These are phyloP conservation scores for Heterococcus sp. DNA, from an alignment of 108 stramenopile genomes.

Conservation along the genomic window DNA sequence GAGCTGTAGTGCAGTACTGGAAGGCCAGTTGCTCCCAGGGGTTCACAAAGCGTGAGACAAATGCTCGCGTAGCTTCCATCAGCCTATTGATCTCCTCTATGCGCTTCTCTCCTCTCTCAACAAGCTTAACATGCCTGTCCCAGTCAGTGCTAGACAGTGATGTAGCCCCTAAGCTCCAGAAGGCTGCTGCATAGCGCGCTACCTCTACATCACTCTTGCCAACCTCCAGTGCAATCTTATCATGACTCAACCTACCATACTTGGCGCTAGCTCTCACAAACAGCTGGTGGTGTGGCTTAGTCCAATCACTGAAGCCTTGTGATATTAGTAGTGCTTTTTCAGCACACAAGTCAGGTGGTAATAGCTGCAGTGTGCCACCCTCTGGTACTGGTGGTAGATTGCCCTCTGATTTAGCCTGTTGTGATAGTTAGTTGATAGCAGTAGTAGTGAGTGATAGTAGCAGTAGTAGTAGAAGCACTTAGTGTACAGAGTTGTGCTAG, in stretches of 20 bases:
- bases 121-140: slow-evolving; percentile 46
- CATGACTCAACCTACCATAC: slow-evolving; percentile 55
- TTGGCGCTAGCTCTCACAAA: slow-evolving; percentile 56
- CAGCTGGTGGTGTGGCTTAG: slow-evolving; percentile 47
- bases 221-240: slow-evolving; percentile 47
- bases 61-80: slow-evolving; percentile 48
- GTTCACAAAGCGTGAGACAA: slow-evolving; percentile 45
- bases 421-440: too few relatives aligned
- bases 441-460: too few relatives aligned
- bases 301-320: slow-evolving; percentile 59
- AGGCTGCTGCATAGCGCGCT: slow-evolving; percentile 48
- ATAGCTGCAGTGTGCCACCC: not conserved
- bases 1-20: slow-evolving; percentile 18
- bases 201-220: slow-evolving; percentile 51
- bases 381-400: slow-evolving; percentile 3
- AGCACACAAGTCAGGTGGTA: slow-evolving; percentile 44
- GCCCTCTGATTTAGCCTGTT: slow-evolving; percentile 26
- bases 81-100: slow-evolving; percentile 52
- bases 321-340: slow-evolving; percentile 44
- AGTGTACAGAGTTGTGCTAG: too few relatives aligned
- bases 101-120: slow-evolving; percentile 58
- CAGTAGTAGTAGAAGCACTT: too few relatives aligned
- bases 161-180: slow-evolving; percentile 45
- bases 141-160: slow-evolving; percentile 40
- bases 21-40: slow-evolving; percentile 60